Evolutionary conservation across 441 rosid genomes (phyloP), one percentile per base, ranked within the genome.

Genomic region (Croton setiger): DNA sequence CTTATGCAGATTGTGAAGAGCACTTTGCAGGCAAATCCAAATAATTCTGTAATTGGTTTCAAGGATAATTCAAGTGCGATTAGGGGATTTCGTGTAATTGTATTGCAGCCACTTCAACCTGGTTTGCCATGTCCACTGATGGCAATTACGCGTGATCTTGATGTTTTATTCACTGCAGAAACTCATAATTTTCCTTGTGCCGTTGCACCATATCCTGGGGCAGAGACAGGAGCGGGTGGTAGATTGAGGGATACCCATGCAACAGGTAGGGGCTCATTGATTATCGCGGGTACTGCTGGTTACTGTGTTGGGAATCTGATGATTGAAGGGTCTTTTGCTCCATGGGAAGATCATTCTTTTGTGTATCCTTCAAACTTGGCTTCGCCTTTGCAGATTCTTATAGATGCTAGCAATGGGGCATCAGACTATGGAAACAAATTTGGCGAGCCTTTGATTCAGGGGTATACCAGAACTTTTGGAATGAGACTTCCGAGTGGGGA

Each of bases 161-260:
- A 94, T 79, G 81, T 94, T 67, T 75, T 94, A 75, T 92, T 92
- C 72, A 92, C 99, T 4, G 99, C 98, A 1, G 98, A 94, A 79
- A 94, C 97, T 0, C 99, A 94, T 82, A 94, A 94, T 76, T 92
- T 92, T 79, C 99, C 98, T 43, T 94, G 99, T 79, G 99, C 98
- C 20, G 99, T 94, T 75, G 99, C 99, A 57, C 97, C 99, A 60
- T 92, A 91, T 65, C 99, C 99, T 66, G 99, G 99, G 39, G 97
- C 99, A 57, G 98, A 94, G 82, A 94, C 99, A 0, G 99, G 98
- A 60, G 96, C 94, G 31, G 99, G 99, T 44, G 99, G 99, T 63
- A 85, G 99, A 58, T 90, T 94, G 15, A 88, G 99, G 76, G 99
- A 92, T 75, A 92, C 98, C 2, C 99, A 94, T 82, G 99, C 99